Evolutionary conservation across 169 alveolate genomes (phyloP), one percentile per base, ranked within the genome.

Genomic region (Plasmodium coatneyi): DNA sequence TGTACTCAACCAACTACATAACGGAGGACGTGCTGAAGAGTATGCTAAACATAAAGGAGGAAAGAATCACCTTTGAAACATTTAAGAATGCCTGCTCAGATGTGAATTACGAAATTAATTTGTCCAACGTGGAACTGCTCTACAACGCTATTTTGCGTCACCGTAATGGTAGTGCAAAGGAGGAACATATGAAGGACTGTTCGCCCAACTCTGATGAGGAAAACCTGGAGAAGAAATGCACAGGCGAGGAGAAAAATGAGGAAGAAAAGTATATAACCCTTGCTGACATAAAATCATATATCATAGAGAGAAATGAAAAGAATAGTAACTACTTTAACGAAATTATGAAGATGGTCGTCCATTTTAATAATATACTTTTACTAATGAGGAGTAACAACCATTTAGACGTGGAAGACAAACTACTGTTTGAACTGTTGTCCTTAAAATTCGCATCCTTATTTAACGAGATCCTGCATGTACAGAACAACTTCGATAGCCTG

Each of bases 261-360:
- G 90, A 49, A 43, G 80, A 76, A 10, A 36, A 30, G 19, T 79
- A 89, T 41, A 52, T 89, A 56, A 89, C 87, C 43, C 82, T 89
- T 19, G 32, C 66, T 32, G 83, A 89, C 25, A 36, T 89, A 78
- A 80, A 54, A 79, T 89, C 90, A 7, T 89, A 79, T 46, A 56
- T 89, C 16, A 60, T 89, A 25, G 83, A 89, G 28, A 78, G 94
- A 32, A 89, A 89, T 60, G 22, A 66, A 60, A 70, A 89, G 79
- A 89, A 89, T 66, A 76, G 81, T 43, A 89, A 89, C 32, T 89
- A 79, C 36, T 89, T 39, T 71, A 89, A 89, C 32, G 94, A 89
- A 79, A 89, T 89, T 39, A 14, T 89, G 16, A 89, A 80, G 71
- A 89, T 89, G 94, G 49, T 89, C 9, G 82, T 89, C 16, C 94